Evolutionary conservation across 2,329 filamentous ascomycete genomes (phyloP).

Genomic region (Arthrobotrys pseudoclavata): DNA sequence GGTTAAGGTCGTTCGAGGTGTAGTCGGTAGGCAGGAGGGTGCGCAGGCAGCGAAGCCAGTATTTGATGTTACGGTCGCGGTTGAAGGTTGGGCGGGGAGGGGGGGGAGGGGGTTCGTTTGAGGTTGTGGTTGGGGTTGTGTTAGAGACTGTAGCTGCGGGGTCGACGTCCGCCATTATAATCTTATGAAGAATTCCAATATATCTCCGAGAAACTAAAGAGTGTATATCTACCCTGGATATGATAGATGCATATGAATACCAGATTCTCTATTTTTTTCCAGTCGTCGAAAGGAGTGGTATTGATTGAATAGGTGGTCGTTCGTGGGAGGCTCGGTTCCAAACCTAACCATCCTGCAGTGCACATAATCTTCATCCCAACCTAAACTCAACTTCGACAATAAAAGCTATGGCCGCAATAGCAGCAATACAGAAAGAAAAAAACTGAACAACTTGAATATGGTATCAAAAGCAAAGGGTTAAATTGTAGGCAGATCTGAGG

Average conservation of each 20-base stretch:
- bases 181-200: neutral
- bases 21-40: constrained; percentile 85
- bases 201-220: constrained; percentile 1
- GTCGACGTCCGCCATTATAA: constrained; percentile 44
- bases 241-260: neutral
- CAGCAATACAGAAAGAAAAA: too few relatives aligned
- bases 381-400: neutral
- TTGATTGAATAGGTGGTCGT: neutral
- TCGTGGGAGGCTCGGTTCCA: neutral
- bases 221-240: neutral
- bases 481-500: too few relatives aligned
- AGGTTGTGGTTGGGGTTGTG: constrained; percentile 13
- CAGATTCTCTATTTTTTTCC: neutral
- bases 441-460: too few relatives aligned
- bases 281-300: constrained; percentile 2
- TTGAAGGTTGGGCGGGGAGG: constrained; percentile 67
- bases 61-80: constrained; percentile 81
- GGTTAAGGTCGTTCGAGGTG: constrained; percentile 88
- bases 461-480: too few relatives aligned
- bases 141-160: constrained; percentile 17
- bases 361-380: neutral
- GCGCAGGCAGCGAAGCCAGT: constrained; percentile 91
- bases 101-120: constrained; percentile 30
- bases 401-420: neutral
- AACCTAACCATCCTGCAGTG: too few relatives aligned